Conservation (phyloP, 495 filamentous ascomycete genomes). For the Hypoxylon trugodes region DNA sequence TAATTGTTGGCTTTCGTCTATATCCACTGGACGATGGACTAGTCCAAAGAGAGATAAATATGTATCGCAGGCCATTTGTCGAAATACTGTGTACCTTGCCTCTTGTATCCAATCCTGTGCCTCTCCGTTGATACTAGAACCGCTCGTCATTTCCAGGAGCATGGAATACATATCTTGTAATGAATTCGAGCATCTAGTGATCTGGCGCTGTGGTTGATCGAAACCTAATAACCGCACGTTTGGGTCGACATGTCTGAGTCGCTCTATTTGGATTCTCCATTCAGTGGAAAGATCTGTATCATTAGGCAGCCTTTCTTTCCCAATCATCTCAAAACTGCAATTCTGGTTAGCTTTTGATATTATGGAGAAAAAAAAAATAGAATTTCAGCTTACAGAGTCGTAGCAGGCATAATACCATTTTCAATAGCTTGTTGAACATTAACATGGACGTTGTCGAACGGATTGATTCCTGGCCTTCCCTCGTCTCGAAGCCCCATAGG, state of each 20-base stretch:
- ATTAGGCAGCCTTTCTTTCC: slow-evolving; percentile 5
- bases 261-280: slow-evolving; percentile 33
- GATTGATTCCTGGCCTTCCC: slow-evolving; percentile 11
- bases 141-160: slow-evolving; percentile 10
- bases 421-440: slow-evolving; percentile 18
- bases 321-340: slow-evolving; percentile 36
- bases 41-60: slow-evolving; percentile 38
- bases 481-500: not conserved
- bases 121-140: not conserved
- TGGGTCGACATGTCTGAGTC: slow-evolving; percentile 23
- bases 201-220: slow-evolving; percentile 12
- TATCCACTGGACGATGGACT: slow-evolving; percentile 25
- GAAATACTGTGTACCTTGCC: slow-evolving; percentile 1
- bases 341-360: slow-evolving; percentile 12
- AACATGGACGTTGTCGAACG: slow-evolving; percentile 29
- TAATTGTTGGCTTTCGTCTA: slow-evolving; percentile 2
- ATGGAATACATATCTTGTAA: slow-evolving; percentile 23
- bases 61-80: slow-evolving; percentile 36
- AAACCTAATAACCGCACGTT: slow-evolving; percentile 20
- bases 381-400: slow-evolving; percentile 38
- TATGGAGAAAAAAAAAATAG: not conserved
- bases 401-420: slow-evolving; percentile 21
- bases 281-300: slow-evolving; percentile 20
- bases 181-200: slow-evolving; percentile 13
- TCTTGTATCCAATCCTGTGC: slow-evolving; percentile 1